These are phyloP conservation scores for Paralagenidium karlingii DNA, from an alignment of 352 stramenopile genomes.

Conservation along the genomic window DNA sequence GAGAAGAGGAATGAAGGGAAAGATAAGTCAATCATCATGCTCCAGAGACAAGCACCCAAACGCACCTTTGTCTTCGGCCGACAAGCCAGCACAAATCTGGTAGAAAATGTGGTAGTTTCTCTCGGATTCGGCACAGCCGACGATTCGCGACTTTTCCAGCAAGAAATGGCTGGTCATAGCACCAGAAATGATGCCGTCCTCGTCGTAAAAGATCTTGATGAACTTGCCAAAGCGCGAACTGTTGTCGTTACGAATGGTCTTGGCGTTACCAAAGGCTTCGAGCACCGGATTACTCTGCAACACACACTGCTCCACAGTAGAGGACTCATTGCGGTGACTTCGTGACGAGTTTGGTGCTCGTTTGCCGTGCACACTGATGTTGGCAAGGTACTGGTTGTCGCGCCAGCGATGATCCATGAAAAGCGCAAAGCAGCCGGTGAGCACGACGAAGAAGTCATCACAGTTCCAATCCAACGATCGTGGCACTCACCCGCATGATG, in stretches of 20 bases:
- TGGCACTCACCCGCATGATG: constrained; percentile 71
- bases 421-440: background rate
- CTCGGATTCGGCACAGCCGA: constrained; percentile 87
- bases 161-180: constrained; percentile 95
- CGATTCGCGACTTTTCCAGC: constrained; percentile 96
- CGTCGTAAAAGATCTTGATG: constrained; percentile 92
- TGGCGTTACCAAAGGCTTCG: constrained; percentile 89
- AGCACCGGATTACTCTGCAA: constrained; percentile 88
- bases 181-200: constrained; percentile 82
- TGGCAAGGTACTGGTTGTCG: constrained; percentile 78
- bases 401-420: background rate
- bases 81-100: constrained; percentile 85
- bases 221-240: constrained; percentile 95
- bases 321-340: constrained; percentile 13
- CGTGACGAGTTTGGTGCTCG: constrained; percentile 43
- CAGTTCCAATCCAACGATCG: background rate
- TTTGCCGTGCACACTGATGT: constrained; percentile 85
- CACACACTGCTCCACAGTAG: constrained; percentile 83
- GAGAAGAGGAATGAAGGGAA: constrained; percentile 7
- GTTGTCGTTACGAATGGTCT: constrained; percentile 94
- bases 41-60: background rate
- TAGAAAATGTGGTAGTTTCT: constrained; percentile 99
- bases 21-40: background rate
- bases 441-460: background rate
- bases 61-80: constrained; percentile 42